Base-by-base conservation (phyloP, 495 filamentous ascomycete genomes). In the Pyrenula massariospora region DNA sequence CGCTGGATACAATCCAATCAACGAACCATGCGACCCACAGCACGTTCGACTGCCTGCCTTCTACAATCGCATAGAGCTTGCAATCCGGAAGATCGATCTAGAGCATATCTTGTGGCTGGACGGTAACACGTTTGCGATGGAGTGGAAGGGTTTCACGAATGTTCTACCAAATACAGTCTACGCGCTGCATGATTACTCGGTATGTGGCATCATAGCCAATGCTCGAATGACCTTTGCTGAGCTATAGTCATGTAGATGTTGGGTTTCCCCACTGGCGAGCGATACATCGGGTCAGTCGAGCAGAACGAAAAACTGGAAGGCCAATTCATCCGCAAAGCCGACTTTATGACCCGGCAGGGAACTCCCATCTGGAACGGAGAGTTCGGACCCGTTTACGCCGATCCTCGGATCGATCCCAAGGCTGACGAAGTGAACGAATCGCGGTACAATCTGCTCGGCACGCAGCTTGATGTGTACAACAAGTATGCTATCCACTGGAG, bases 301-400 rank as follows among this genome's bases (percentile, higher is more conserved):
- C 80, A 86, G 62, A 78, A 80, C 22, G 61, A 69, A 3, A 62
- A 57, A 10, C 68, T 86, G 1, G 67, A 71, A 54, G 65, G 64
- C 12, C 60, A 68, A 11, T 84, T 79, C 59, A 63, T 74, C 56
- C 69, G 79, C 23, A 86, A 86, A 67, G 77, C 74, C 2, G 63
- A 76, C 25, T 83, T 81, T 63, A 84, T 84, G 82, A 70, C 69
- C 36, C 58, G 71, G 19, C 65, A 79, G 19, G 63, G 66, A 12
- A 73, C 77, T 2, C 76, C 81, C 2, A 76, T 81, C 62, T 86
- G 82, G 83, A 86, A 86, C 59, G 83, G 83, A 52, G 83, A 85
- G 58, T 86, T 83, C 55, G 83, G 83, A 0, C 83, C 82, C 2
- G 81, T 85, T 2, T 84, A 84, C 61, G 77, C 75, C 2, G 62